Evolutionary conservation across 768 basidiomycete species (phyloP), one percentile per base, ranked within the genome.

Genomic region (Trichaptum fuscoviolaceum): DNA sequence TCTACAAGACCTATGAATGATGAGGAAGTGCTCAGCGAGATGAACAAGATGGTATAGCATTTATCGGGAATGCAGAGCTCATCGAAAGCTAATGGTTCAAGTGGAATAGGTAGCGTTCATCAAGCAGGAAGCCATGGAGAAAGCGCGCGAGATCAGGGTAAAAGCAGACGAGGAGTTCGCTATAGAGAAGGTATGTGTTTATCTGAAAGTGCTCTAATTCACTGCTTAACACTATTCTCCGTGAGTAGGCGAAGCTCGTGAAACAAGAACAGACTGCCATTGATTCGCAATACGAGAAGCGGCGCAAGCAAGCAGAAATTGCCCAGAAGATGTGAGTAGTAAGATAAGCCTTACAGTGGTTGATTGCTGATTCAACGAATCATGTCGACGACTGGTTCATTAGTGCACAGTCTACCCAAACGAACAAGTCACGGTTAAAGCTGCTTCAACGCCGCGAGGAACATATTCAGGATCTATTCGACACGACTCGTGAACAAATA

Each of bases 111-210:
- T 96, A 61, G 90, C 94, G 64, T 98, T 98, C 83, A 99, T 99
- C 85, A 96, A 93, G 79, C 97, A 99, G 75, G 97, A 99, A 78
- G 96, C 96, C 4, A 77, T 93, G 70, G 96, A 99, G 82, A 99
- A 99, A 80, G 96, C 95, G 0, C 83, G 97, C 8, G 97, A 99
- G 79, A 95, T 99, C 68, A 90, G 85, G 69, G 94, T 98, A 67
- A 99, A 99, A 77, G 96, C 97, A 0, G 95, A 99, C 69, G 96
- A 99, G 77, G 96, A 99, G 80, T 99, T 99, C 75, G 92, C 96
- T 23, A 99, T 99, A 70, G 97, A 99, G 77, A 99, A 99, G 86
- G 96, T 89, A 27, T 57, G 67, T 58, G 1, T 36, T 62, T 30
- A 63, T 6, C 23, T 34, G 15, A 62, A 15, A 64, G 42, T n/a